These are phyloP conservation scores for Mycena haematopus DNA, from an alignment of 768 basidiomycete species.

Conservation along the genomic window DNA sequence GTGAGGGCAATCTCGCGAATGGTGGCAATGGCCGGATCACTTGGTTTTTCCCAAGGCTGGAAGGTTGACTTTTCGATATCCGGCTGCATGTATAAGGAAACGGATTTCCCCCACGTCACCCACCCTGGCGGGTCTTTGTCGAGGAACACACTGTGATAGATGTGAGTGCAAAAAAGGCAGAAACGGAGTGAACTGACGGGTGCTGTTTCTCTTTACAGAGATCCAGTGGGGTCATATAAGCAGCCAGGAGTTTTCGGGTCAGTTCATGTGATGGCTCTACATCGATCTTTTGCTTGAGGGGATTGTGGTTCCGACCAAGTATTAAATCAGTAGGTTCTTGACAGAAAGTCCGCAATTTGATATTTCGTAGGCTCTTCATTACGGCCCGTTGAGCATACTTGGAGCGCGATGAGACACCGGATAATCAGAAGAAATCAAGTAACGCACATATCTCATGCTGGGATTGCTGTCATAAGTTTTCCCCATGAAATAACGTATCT, in stretches of 20 bases:
- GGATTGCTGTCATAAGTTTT: slow-evolving; percentile 68
- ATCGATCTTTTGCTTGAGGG: slow-evolving; percentile 59
- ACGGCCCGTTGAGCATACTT: slow-evolving; percentile 77
- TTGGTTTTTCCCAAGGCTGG: slow-evolving; percentile 63
- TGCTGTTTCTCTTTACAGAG: slow-evolving; percentile 37
- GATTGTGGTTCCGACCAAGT: slow-evolving; percentile 68
- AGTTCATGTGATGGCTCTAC: slow-evolving; percentile 57
- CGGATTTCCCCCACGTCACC: slow-evolving; percentile 63
- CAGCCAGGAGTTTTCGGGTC: slow-evolving; percentile 60
- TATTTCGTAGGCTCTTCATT: slow-evolving; percentile 76
- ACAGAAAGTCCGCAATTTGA: slow-evolving; percentile 83
- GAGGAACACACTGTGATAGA: slow-evolving; percentile 49
- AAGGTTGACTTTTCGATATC: slow-evolving; percentile 56
- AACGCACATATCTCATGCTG: slow-evolving; percentile 69
- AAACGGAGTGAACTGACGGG: slow-evolving; percentile 48
- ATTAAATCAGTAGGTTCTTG: slow-evolving; percentile 61
- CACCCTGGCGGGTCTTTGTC: slow-evolving; percentile 71
- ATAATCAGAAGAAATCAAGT: neutral
- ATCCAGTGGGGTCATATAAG: slow-evolving; percentile 60
- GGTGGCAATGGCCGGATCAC: slow-evolving; percentile 54
- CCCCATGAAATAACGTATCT: slow-evolving; percentile 65
- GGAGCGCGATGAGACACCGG: slow-evolving; percentile 3
- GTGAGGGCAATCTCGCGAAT: slow-evolving; percentile 55
- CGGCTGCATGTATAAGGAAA: slow-evolving; percentile 56
- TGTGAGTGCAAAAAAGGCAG: slow-evolving; percentile 5